These are phyloP conservation scores for Torulaspora delbrueckii DNA, from an alignment of 805 yeast genomes.

Conservation along the genomic window DNA sequence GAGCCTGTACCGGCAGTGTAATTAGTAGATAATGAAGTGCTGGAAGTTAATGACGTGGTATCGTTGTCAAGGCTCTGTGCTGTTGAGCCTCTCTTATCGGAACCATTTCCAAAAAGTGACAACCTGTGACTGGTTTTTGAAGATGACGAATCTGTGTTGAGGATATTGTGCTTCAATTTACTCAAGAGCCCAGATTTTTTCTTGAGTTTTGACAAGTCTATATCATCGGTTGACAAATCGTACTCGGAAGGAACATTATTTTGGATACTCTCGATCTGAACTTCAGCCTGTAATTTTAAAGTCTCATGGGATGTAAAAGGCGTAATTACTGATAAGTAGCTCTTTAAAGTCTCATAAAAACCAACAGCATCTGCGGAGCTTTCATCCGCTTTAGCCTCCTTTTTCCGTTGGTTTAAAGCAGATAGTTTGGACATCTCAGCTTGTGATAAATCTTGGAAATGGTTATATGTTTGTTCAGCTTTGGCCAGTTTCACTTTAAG, in stretches of 20 bases:
- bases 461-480: conserved; percentile 33
- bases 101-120: conserved; percentile 7
- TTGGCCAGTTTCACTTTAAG: conserved; percentile 49
- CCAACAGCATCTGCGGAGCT: conserved; percentile 40
- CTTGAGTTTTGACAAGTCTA: conserved; percentile 42
- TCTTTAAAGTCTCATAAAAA: conserved; percentile 42
- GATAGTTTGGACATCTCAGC: conserved; percentile 33
- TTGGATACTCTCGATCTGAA: conserved; percentile 85
- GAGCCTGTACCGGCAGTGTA: conserved; percentile 3
- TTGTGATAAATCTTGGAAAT: conserved; percentile 31
- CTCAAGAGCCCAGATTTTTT: conserved; percentile 59
- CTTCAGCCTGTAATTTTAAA: conserved; percentile 68
- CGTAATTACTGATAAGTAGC: conserved; percentile 50
- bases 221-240: conserved; percentile 57
- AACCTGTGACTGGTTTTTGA: conserved; percentile 5
- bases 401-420: conserved; percentile 29
- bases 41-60: conserved; percentile 7
- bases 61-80: conserved; percentile 11
- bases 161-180: conserved; percentile 28
- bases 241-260: conserved; percentile 66
- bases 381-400: conserved; percentile 41
- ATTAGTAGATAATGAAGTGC: conserved; percentile 9
- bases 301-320: conserved; percentile 71
- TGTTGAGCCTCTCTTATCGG: conserved; percentile 4
- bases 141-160: conserved; percentile 7